Evolutionary conservation across 495 filamentous ascomycete species (phyloP).

Genomic region (Filosporella fistucella): DNA sequence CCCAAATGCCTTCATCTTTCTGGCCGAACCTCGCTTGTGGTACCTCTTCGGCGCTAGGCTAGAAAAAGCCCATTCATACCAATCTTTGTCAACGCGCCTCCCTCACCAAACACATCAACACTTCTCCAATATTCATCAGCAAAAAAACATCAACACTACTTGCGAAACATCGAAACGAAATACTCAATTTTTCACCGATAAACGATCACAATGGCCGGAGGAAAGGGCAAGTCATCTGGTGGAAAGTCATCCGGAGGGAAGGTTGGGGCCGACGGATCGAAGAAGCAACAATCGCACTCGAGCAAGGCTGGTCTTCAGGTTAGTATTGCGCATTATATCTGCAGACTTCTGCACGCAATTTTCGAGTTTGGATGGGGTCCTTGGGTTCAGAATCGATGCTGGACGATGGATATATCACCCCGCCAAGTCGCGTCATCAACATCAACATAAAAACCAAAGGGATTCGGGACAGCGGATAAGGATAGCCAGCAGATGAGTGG

Average conservation of each 20-base stretch:
- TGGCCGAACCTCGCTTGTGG: conserved; percentile 14
- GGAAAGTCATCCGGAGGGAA: conserved; percentile 83
- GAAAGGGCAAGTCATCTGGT: conserved; percentile 91
- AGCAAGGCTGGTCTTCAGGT: conserved; percentile 98
- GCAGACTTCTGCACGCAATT: not conserved
- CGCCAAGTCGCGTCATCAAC: conserved; percentile 22
- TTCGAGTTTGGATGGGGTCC: not conserved
- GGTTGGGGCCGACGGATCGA: conserved; percentile 74
- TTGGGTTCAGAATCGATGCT: not conserved
- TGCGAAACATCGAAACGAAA: not conserved
- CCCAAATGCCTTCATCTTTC: not conserved
- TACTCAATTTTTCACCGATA: too few relatives aligned
- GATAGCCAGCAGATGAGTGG: not conserved
- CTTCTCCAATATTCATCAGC: conserved; percentile 7
- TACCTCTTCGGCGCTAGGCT: conserved; percentile 16
- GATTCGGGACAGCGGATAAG: conserved; percentile 1
- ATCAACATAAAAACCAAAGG: too few relatives aligned
- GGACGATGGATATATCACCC: conserved; percentile 9
- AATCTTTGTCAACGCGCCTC: conserved; percentile 22
- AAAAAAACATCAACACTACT: conserved; percentile 14
- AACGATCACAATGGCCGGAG: conserved; percentile 62
- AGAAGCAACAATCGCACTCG: conserved; percentile 97
- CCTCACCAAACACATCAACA: conserved; percentile 21
- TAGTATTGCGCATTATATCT: conserved; percentile 39
- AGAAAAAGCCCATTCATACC: conserved; percentile 10